Percentiles rank a stretch among this genome's conserved stretches.
phyloP scores from a whole-genome alignment of 495 filamentous ascomycete species.

The Talaromyces nanjingensis region DNA sequence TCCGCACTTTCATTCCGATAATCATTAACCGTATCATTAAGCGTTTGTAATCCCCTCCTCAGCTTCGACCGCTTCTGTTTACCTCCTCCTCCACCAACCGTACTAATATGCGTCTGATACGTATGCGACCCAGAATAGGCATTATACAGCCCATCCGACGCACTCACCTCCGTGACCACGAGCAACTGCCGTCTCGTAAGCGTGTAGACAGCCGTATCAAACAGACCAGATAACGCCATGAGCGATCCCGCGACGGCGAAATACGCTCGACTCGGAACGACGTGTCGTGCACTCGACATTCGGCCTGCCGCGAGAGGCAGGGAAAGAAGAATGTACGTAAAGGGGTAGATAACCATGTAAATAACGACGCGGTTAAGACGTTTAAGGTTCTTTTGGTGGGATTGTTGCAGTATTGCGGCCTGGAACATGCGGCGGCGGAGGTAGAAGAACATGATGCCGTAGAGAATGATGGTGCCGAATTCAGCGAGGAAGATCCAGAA shows the following conservation, averaged over 20 bases:
- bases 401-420: constrained; percentile 31
- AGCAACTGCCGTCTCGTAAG: constrained; percentile 33
- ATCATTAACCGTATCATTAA: constrained; percentile 19
- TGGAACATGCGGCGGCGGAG: constrained; percentile 43
- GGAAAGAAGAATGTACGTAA: constrained; percentile 66
- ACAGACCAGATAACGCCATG: constrained; percentile 66
- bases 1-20: constrained; percentile 28
- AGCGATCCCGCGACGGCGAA: constrained; percentile 66
- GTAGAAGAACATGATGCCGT: constrained; percentile 56
- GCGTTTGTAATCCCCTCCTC: constrained; percentile 12
- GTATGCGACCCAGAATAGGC: too few relatives aligned
- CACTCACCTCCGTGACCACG: too few relatives aligned
- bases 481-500: constrained; percentile 72
- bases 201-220: constrained; percentile 68
- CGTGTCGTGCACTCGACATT: constrained; percentile 23
- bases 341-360: constrained; percentile 69
- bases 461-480: constrained; percentile 56
- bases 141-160: too few relatives aligned
- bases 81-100: too few relatives aligned
- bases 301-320: constrained; percentile 51
- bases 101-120: too few relatives aligned
- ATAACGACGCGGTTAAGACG: constrained; percentile 46
- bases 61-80: too few relatives aligned
- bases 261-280: constrained; percentile 53
- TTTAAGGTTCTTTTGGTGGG: constrained; percentile 30